Conservation (phyloP, 306 rosid species). For the Lagenaria siceraria region DNA sequence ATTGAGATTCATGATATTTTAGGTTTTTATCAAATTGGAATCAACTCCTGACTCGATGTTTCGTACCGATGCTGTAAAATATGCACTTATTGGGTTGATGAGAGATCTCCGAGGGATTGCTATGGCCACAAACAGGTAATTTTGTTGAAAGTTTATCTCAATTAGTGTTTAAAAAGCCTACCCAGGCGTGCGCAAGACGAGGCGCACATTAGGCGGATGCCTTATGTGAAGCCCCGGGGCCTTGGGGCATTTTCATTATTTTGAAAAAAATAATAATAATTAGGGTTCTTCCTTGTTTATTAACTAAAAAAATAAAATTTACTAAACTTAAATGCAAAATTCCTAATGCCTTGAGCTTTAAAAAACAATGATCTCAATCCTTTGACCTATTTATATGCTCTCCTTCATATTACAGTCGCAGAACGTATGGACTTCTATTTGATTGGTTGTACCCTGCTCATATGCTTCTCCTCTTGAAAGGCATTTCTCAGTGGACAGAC, state of each 20-base stretch:
- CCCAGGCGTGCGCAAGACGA: no score
- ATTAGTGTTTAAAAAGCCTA: background rate
- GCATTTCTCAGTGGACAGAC: slow-evolving; percentile 90
- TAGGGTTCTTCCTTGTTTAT: no score
- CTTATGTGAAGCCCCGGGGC: no score
- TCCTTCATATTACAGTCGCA: slow-evolving; percentile 53
- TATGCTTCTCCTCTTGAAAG: slow-evolving; percentile 77
- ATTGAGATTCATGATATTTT: slow-evolving; percentile 8
- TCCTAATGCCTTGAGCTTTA: no score
- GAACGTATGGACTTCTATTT: slow-evolving; percentile 87
- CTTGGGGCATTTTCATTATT: no score
- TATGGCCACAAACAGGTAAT: slow-evolving; percentile 90
- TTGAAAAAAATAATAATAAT: no score
- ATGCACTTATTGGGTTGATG: slow-evolving; percentile 80
- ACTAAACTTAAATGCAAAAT: no score
- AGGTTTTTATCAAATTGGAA: slow-evolving; percentile 85
- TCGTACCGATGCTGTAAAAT: slow-evolving; percentile 79
- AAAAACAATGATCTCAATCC: background rate
- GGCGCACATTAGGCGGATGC: no score
- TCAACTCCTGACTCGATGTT: slow-evolving; percentile 88
- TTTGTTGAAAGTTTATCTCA: slow-evolving; percentile 7
- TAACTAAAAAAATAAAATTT: no score
- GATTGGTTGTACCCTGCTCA: slow-evolving; percentile 97
- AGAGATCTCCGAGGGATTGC: slow-evolving; percentile 98
- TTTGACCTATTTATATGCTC: slow-evolving; percentile 3